These are phyloP conservation scores for Trypanosoma brucei DNA, from an alignment of 208 protist species.

Conservation along the genomic window DNA sequence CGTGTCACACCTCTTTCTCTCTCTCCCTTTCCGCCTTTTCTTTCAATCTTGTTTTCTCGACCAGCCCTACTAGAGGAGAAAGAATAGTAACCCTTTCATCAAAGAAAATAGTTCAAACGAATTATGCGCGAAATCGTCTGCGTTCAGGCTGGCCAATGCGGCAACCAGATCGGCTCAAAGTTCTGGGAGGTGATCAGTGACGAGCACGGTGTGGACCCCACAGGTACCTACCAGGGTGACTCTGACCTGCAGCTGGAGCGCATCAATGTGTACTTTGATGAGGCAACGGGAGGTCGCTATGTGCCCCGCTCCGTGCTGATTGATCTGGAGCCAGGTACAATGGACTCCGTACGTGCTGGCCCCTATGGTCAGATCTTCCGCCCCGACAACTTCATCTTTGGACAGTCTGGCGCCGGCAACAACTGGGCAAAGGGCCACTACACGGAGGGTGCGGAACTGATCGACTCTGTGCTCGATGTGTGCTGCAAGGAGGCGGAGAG, in stretches of 20 bases:
- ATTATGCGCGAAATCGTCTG: slow-evolving; percentile 89
- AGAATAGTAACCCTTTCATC: slow-evolving; percentile 6
- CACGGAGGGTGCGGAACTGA: slow-evolving; percentile 97
- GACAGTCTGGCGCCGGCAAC: slow-evolving; percentile 97
- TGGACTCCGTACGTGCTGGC: slow-evolving; percentile 95
- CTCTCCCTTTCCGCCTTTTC: not conserved
- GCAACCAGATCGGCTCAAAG: slow-evolving; percentile 79
- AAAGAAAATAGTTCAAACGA: slow-evolving; percentile 8
- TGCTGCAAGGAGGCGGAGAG: slow-evolving; percentile 97
- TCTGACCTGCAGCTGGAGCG: slow-evolving; percentile 96
- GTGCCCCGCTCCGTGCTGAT: slow-evolving; percentile 78
- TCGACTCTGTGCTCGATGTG: slow-evolving; percentile 96
- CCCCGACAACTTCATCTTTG: slow-evolving; percentile 98
- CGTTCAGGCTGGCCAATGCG: slow-evolving; percentile 72
- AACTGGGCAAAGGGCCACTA: slow-evolving; percentile 99
- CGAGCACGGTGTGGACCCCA: slow-evolving; percentile 89
- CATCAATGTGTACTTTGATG: slow-evolving; percentile 99
- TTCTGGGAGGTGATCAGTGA: slow-evolving; percentile 81
- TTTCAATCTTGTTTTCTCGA: not conserved
- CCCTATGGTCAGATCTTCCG: slow-evolving; percentile 91
- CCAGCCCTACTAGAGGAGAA: slow-evolving; percentile 1
- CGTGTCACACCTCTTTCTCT: not conserved
- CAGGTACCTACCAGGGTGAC: slow-evolving; percentile 92
- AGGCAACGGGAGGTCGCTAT: slow-evolving; percentile 87
- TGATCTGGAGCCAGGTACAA: slow-evolving; percentile 93